Conservation (phyloP, 768 basidiomycete genomes). For the Calocera cornea region DNA sequence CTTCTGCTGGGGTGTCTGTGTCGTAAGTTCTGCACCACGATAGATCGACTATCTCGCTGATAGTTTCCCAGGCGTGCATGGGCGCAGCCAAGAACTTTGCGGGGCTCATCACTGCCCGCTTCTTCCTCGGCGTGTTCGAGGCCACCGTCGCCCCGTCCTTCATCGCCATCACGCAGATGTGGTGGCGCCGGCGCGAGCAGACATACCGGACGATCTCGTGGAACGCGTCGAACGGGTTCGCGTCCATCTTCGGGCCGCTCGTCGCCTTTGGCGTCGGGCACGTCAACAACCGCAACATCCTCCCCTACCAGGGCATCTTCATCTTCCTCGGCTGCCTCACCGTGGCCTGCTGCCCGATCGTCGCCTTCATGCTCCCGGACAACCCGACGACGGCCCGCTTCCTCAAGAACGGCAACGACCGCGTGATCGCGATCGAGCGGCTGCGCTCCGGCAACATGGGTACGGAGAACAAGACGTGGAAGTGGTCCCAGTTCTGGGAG, state of each 20-base stretch:
- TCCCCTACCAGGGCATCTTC: slow-evolving; percentile 35
- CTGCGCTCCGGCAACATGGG: slow-evolving; percentile 23
- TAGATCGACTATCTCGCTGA: too few relatives aligned
- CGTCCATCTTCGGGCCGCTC: slow-evolving; percentile 34
- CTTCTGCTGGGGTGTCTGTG: slow-evolving; percentile 15
- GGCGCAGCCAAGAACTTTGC: slow-evolving; percentile 31
- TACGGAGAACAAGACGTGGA: slow-evolving; percentile 17
- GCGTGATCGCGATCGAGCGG: slow-evolving; percentile 18
- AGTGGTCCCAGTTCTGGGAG: slow-evolving; percentile 21
- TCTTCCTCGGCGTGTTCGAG: slow-evolving; percentile 37
- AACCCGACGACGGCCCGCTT: slow-evolving; percentile 22
- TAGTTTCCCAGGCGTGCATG: too few relatives aligned
- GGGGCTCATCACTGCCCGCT: slow-evolving; percentile 30
- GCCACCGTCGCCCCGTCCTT: slow-evolving; percentile 38
- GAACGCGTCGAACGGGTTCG: slow-evolving; percentile 33
- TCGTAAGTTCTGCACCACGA: too few relatives aligned
- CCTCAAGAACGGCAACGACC: slow-evolving; percentile 20
- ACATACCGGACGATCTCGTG: slow-evolving; percentile 32
- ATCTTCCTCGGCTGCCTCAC: slow-evolving; percentile 34
- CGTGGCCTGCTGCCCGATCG: slow-evolving; percentile 27
- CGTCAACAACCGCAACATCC: slow-evolving; percentile 24
- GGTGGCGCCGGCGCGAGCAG: slow-evolving; percentile 39
- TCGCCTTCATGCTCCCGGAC: slow-evolving; percentile 22
- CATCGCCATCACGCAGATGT: slow-evolving; percentile 38
- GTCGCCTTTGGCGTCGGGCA: slow-evolving; percentile 32